Base-by-base conservation (phyloP, 768 basidiomycete species). In the Boletales sp. region DNA sequence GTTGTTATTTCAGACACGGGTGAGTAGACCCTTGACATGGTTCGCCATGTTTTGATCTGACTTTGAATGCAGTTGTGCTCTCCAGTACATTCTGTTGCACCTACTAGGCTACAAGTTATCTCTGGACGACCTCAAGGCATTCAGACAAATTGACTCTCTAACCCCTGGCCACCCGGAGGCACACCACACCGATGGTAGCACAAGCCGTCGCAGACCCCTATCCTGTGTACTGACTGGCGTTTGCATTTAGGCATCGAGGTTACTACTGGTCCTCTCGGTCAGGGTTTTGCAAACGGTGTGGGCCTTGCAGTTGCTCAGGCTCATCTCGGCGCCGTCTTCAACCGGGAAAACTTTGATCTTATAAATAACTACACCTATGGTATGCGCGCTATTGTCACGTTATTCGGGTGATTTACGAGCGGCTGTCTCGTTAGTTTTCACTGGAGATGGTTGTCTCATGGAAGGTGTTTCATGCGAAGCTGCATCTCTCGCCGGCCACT, bases 391-490 rank as follows among this genome's bases (percentile, higher is more conserved):
- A 47, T 44, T 29, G 13, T 39, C 30, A 15, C 11, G 34, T 43
- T 47, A 44, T 45, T 34, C 17, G 39, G 31, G 18, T 43, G n/a
- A 29, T 10, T 43, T 31, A 45, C 48, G 46, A 43, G 51, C 44
- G 18, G 42, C 51, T 8, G 47, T 43, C 45, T 17, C 53, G 21
- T 44, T 11, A 90, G 90, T 87, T 45, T 95, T 97, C 75, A 78
- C 82, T 52, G 94, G 94, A 61, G 94, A 97, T 71, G 94, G 94
- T 40, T 97, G 94, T 73, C 78, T 97, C 47, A 94, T 94, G 88
- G 94, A 97, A 71, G 94, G 94, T 77, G 85, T 97, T 57, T 80
- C 93, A n/a, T 79, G 81, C 55, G 94, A 97, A 69, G 92, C 94
- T 36, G 87, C 88, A 52, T 91, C 88, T 61, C 79, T 97, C 55